These are phyloP conservation scores for Gossypium ekmanianum DNA, from an alignment of 345 rosid species.

Conservation along the genomic window DNA sequence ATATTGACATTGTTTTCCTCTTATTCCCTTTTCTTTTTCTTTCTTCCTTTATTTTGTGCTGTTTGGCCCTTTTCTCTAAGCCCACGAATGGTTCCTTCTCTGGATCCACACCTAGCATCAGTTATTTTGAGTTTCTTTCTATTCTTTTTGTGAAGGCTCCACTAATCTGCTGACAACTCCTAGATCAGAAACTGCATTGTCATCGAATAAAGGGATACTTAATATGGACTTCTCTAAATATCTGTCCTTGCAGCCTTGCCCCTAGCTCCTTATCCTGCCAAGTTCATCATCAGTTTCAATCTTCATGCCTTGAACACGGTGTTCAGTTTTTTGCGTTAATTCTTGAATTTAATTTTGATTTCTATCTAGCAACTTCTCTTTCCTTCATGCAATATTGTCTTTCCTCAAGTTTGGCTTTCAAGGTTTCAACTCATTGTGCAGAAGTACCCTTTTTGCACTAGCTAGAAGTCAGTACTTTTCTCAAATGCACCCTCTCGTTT, in stretches of 20 bases:
- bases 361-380: background rate
- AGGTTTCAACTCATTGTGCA: background rate
- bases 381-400: background rate
- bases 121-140: background rate
- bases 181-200: background rate
- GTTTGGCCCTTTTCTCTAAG: background rate
- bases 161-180: background rate
- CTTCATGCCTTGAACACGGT: background rate
- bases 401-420: background rate
- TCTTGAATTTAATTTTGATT: conserved; percentile 5
- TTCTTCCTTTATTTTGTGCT: background rate
- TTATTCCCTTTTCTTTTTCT: background rate
- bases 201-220: background rate
- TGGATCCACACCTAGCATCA: background rate
- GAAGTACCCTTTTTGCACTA: background rate
- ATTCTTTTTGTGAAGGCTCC: background rate
- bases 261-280: background rate
- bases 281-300: background rate
- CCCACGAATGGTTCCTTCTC: background rate
- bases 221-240: background rate
- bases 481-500: background rate
- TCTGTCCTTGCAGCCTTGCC: background rate
- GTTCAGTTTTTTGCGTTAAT: background rate
- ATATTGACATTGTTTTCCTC: background rate
- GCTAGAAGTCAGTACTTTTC: conserved; percentile 1